Evolutionary conservation across 345 rosid genomes (phyloP).

Genomic region (Salix arbutifolia): DNA sequence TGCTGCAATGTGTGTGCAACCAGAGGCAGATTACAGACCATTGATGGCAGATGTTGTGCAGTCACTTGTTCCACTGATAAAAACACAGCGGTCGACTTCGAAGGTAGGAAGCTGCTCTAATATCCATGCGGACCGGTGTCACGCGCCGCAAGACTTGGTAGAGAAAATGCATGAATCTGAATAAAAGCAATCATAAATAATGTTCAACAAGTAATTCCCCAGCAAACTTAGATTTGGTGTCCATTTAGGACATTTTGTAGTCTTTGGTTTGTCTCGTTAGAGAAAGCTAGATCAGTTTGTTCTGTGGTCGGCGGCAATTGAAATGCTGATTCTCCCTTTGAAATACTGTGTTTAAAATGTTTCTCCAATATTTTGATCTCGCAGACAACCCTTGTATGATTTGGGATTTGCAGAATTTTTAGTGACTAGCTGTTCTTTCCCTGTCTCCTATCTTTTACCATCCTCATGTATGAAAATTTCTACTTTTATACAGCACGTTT

Average conservation of each 20-base stretch:
- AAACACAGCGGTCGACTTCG: conserved; percentile 50
- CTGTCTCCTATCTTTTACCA: no score
- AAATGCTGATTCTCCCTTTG: no score
- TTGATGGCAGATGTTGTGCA: conserved; percentile 94
- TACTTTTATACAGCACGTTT: no score
- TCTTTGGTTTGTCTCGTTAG: neutral
- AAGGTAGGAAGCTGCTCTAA: conserved; percentile 52
- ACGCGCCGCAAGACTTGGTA: conserved; percentile 29
- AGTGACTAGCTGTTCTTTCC: no score
- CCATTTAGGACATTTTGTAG: neutral
- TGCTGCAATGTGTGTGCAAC: conserved; percentile 95
- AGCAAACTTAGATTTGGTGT: neutral
- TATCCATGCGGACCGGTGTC: conserved; percentile 47
- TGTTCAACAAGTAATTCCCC: neutral
- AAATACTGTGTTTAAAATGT: no score
- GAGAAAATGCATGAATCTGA: conserved; percentile 31
- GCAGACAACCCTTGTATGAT: no score
- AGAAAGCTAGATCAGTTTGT: no score
- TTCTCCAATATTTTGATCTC: no score
- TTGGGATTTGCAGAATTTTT: no score
- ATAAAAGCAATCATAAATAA: neutral
- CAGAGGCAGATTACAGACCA: conserved; percentile 86
- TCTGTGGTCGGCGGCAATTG: no score
- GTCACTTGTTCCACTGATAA: conserved; percentile 75
- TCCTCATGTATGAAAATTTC: no score